These are phyloP conservation scores for Solanum pennellii DNA, from an alignment of 257 asterid species.

Conservation along the genomic window DNA sequence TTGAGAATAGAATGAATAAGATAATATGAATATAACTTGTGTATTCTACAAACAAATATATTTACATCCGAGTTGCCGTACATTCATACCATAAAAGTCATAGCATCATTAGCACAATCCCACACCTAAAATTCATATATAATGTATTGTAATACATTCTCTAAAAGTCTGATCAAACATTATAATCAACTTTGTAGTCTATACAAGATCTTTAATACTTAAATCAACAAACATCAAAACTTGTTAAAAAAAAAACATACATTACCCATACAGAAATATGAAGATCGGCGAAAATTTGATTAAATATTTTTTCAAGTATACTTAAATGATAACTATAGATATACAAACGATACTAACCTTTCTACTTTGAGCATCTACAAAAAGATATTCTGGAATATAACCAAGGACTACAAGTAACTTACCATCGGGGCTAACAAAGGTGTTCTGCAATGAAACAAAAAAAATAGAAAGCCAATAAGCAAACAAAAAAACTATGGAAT, in stretches of 20 bases:
- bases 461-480: neutral
- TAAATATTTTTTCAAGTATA: no score
- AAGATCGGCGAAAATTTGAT: no score
- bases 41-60: neutral
- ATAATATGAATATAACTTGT: neutral
- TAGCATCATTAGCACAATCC: neutral
- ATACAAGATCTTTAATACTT: neutral
- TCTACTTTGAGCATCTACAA: constrained; percentile 43
- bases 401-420: constrained; percentile 56
- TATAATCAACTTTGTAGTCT: no score
- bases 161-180: neutral
- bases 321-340: no score
- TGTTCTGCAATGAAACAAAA: constrained; percentile 23
- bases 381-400: constrained; percentile 43
- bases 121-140: no score
- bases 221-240: neutral
- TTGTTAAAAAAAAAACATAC: no score
- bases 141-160: no score
- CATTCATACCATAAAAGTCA: neutral
- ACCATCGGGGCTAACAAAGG: constrained; percentile 55
- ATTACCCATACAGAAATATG: neutral
- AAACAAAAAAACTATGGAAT: no score
- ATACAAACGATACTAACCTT: constrained; percentile 11
- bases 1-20: neutral
- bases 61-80: neutral